These are phyloP conservation scores for Diplodia sapinea DNA, from an alignment of 2,329 filamentous ascomycete species.

Conservation along the genomic window DNA sequence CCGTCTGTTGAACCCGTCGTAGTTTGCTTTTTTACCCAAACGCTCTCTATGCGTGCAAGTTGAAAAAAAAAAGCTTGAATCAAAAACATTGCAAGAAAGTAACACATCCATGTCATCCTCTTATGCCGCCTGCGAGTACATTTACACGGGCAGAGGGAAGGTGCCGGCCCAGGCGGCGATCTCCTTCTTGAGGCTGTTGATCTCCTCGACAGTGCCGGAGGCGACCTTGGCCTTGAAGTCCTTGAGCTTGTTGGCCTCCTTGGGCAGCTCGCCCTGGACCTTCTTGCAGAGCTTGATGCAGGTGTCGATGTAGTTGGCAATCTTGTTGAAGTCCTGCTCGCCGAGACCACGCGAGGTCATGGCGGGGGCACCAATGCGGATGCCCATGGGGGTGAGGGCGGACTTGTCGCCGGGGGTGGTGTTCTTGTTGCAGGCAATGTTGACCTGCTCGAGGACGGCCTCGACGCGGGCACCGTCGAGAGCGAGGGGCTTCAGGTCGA, in stretches of 20 bases:
- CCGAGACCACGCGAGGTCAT: constrained; percentile 97
- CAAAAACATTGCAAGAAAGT: constrained; percentile 27
- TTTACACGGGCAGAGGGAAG: constrained; percentile 87
- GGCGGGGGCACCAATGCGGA: constrained; percentile 92
- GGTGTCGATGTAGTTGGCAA: constrained; percentile 86
- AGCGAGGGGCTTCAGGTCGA: constrained; percentile 86
- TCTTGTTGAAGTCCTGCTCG: constrained; percentile 79
- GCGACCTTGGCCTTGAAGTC: constrained; percentile 97
- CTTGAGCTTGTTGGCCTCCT: constrained; percentile 99
- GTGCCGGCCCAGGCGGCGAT: constrained; percentile 83
- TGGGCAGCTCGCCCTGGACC: constrained; percentile 82
- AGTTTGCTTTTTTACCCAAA: not conserved
- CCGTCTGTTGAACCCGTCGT: constrained; percentile 23
- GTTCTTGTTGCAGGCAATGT: constrained; percentile 99
- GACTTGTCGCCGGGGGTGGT: constrained; percentile 95
- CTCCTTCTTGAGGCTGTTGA: constrained; percentile 86
- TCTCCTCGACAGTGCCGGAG: constrained; percentile 76
- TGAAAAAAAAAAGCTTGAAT: not conserved
- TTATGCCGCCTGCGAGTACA: not conserved
- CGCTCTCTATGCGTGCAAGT: constrained; percentile 7
- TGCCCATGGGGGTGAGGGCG: constrained; percentile 87
- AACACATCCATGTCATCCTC: not conserved
- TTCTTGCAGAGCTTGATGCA: constrained; percentile 89
- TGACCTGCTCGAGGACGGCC: constrained; percentile 86
- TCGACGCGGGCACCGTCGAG: constrained; percentile 91